Percentiles rank a stretch among this genome's conserved stretches.
Evolutionary conservation across 2,329 filamentous ascomycete genomes (phyloP).

Genomic region (Dothistroma septosporum): DNA sequence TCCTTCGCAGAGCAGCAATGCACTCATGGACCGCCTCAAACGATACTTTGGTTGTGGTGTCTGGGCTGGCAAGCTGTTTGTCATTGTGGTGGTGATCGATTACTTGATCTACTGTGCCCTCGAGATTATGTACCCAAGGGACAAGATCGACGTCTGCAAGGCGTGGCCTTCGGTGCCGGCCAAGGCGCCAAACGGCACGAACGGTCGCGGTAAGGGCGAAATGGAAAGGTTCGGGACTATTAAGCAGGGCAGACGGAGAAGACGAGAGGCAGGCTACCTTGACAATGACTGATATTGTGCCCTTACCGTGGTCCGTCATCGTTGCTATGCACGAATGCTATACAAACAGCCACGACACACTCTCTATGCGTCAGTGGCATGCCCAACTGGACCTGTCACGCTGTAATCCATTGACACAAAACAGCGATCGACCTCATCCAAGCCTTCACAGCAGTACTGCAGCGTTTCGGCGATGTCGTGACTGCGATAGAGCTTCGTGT

Average conservation of each 20-base stretch:
- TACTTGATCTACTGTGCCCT: slow-evolving; percentile 85
- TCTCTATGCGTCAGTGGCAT: slow-evolving; percentile 34
- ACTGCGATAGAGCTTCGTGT: slow-evolving; percentile 49
- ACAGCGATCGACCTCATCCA: slow-evolving; percentile 50
- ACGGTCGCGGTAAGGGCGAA: slow-evolving; percentile 6
- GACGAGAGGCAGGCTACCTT: background rate
- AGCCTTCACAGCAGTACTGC: slow-evolving; percentile 58
- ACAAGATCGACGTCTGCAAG: slow-evolving; percentile 80
- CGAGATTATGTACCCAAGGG: slow-evolving; percentile 80
- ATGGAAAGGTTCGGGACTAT: slow-evolving; percentile 13
- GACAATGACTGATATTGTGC: background rate
- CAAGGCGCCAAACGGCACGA: background rate
- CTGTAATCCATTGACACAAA: slow-evolving; percentile 52
- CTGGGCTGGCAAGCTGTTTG: slow-evolving; percentile 97
- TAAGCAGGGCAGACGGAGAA: slow-evolving; percentile 16
- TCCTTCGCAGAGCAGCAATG: slow-evolving; percentile 63
- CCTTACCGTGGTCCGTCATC: background rate
- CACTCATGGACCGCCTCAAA: slow-evolving; percentile 90
- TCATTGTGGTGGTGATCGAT: slow-evolving; percentile 88
- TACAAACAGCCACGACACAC: slow-evolving; percentile 2
- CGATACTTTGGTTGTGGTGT: slow-evolving; percentile 97
- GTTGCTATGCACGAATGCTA: background rate
- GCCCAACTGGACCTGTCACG: slow-evolving; percentile 40
- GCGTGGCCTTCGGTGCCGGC: slow-evolving; percentile 64
- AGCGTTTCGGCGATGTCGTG: slow-evolving; percentile 61